Percentiles rank a stretch among this genome's conserved stretches.
Evolutionary conservation across 1,284 basidiomycete species (phyloP).

Genomic region (Uromyces viciae-fabae): DNA sequence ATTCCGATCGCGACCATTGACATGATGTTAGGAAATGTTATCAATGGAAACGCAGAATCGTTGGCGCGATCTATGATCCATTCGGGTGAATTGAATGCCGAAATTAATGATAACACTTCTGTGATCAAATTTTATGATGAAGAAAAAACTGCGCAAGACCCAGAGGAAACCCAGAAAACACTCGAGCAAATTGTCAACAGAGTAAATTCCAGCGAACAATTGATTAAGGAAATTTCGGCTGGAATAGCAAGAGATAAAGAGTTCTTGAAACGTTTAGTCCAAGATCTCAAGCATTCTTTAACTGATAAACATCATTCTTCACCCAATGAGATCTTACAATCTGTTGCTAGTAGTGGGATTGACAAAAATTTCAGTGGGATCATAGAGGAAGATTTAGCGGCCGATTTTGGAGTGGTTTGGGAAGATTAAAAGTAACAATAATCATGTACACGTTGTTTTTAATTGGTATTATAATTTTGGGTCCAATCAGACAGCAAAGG

Average conservation of each 20-base stretch:
- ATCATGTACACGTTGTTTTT: no score
- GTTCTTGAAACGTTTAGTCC: not conserved
- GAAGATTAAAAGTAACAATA: no score
- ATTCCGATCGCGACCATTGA: constrained; percentile 19
- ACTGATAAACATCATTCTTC: constrained; percentile 4
- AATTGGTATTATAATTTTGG: no score
- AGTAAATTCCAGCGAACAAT: not conserved
- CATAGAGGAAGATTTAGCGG: constrained; percentile 31
- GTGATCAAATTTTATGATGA: not conserved
- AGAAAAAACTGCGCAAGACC: not conserved
- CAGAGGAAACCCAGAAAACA: not conserved
- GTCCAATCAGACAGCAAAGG: not conserved
- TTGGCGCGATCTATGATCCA: constrained; percentile 30
- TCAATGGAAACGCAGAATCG: not conserved
- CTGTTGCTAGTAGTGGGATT: not conserved
- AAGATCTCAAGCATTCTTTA: not conserved
- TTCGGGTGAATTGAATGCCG: constrained; percentile 8
- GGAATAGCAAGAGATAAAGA: constrained; percentile 29
- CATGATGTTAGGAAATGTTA: not conserved
- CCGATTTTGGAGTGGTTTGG: constrained; percentile 32
- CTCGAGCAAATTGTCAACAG: not conserved
- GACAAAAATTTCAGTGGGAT: constrained; percentile 14
- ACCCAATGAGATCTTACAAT: not conserved
- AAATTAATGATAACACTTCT: not conserved
- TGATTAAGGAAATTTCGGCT: not conserved